These are phyloP conservation scores for Rhododendron williamsianum DNA, from an alignment of 148 eudicot species.

Conservation along the genomic window DNA sequence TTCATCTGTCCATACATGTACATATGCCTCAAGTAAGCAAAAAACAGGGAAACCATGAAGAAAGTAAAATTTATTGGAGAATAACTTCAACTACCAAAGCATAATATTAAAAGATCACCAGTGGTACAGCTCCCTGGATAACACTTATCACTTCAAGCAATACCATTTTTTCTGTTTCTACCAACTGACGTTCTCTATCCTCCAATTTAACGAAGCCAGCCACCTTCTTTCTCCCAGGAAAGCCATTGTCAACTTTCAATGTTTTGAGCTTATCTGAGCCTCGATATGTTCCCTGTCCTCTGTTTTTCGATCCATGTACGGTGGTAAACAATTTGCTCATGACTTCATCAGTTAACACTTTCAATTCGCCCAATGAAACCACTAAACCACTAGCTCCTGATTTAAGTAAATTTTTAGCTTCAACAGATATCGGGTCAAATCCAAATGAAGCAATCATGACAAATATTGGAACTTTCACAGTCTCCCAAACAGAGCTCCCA, in stretches of 20 bases:
- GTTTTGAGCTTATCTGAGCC: conserved; percentile 24
- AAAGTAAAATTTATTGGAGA: conserved; percentile 10
- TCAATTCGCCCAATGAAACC: conserved; percentile 53
- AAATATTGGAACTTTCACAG: conserved; percentile 75
- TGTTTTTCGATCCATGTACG: conserved; percentile 16
- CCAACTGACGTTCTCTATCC: conserved; percentile 59
- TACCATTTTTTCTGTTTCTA: conserved; percentile 56
- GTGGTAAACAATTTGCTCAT: conserved; percentile 39
- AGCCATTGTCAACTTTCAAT: conserved; percentile 39
- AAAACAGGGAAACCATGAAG: conserved; percentile 1
- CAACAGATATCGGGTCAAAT: conserved; percentile 21
- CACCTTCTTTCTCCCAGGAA: conserved; percentile 29
- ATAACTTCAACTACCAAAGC: conserved; percentile 43
- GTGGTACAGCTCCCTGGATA: conserved; percentile 78
- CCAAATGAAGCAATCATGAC: conserved; percentile 28
- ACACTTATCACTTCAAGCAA: conserved; percentile 58
- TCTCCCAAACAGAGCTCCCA: conserved; percentile 28
- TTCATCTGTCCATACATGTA: conserved; percentile 66
- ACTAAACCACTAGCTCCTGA: conserved; percentile 81
- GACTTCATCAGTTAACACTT: conserved; percentile 37
- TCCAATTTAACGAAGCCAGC: conserved; percentile 51
- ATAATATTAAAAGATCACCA: conserved; percentile 78
- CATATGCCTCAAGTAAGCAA: conserved; percentile 19
- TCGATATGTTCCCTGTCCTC: conserved; percentile 17
- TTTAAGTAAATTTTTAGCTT: conserved; percentile 29